A percentile compares a stretch with the other conserved stretches of the same genome.
Conservation (phyloP, 306 rosid species). For the Citrullus mucosospermus region DNA sequence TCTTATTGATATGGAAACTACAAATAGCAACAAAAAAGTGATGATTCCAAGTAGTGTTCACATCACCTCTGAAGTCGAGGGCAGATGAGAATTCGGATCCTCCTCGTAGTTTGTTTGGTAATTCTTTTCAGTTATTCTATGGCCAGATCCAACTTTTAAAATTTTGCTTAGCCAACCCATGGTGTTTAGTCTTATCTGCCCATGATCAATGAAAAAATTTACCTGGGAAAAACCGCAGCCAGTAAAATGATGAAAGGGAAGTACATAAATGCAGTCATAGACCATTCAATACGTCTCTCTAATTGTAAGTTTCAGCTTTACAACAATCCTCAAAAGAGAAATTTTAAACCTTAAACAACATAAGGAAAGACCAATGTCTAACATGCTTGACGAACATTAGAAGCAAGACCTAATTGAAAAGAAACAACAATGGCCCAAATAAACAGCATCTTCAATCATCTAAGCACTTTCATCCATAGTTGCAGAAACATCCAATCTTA, state of each 20-base stretch:
- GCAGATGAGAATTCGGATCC: constrained; percentile 36
- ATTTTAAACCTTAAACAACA: background rate
- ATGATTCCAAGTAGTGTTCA: background rate
- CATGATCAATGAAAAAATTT: constrained; percentile 6
- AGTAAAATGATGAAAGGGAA: background rate
- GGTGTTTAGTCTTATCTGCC: background rate
- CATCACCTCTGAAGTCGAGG: constrained; percentile 70
- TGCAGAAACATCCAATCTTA: background rate
- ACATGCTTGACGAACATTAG: background rate
- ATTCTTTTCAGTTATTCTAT: constrained; percentile 31
- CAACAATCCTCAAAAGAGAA: background rate
- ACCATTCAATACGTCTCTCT: background rate
- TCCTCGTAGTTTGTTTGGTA: constrained; percentile 31
- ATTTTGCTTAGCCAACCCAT: constrained; percentile 21
- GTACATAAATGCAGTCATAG: background rate
- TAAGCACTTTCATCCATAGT: background rate
- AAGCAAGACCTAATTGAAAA: background rate
- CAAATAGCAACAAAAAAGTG: background rate
- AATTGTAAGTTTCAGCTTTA: background rate
- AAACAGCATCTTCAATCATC: background rate
- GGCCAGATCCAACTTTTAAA: constrained; percentile 13
- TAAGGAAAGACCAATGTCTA: background rate
- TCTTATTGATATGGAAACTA: background rate
- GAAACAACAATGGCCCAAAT: background rate
- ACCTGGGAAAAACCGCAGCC: constrained; percentile 2